These are phyloP conservation scores for Hyphopichia wangnamkhiaoensis DNA, from an alignment of 1,139 yeast genomes.

Conservation along the genomic window DNA sequence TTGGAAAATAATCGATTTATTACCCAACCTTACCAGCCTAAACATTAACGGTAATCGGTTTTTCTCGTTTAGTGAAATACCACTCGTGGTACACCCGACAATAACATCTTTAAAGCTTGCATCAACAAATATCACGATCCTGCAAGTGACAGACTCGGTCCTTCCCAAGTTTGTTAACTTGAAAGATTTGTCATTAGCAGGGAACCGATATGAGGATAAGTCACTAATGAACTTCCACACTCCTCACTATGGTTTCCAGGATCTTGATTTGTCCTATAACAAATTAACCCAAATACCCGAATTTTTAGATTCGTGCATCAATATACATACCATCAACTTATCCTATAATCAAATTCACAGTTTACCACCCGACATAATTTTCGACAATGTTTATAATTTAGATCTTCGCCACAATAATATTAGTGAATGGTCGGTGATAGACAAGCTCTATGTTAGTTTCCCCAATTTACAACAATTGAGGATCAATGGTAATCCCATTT, in stretches of 20 bases:
- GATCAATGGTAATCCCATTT: slow-evolving; percentile 56
- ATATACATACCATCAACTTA: slow-evolving; percentile 16
- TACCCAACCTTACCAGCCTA: slow-evolving; percentile 44
- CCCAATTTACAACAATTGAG: slow-evolving; percentile 46
- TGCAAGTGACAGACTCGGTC: slow-evolving; percentile 23
- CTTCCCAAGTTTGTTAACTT: slow-evolving; percentile 45
- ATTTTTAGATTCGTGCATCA: slow-evolving; percentile 2
- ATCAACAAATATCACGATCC: slow-evolving; percentile 27
- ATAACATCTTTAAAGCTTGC: slow-evolving; percentile 27
- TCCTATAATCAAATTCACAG: slow-evolving; percentile 26
- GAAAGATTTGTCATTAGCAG: slow-evolving; percentile 45
- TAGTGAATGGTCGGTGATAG: slow-evolving; percentile 50
- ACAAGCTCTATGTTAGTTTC: slow-evolving; percentile 28
- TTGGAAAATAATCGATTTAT: slow-evolving; percentile 29
- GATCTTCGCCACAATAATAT: slow-evolving; percentile 54
- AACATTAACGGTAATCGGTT: slow-evolving; percentile 68
- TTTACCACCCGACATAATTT: not conserved
- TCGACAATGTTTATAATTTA: slow-evolving; percentile 19
- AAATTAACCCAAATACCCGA: slow-evolving; percentile 33
- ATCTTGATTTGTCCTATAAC: slow-evolving; percentile 51
- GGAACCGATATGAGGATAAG: slow-evolving; percentile 38
- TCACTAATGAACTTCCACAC: not conserved
- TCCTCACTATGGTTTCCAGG: slow-evolving; percentile 15
- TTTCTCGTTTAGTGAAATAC: slow-evolving; percentile 17
- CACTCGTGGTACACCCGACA: slow-evolving; percentile 27